Percentiles rank a stretch among this genome's conserved stretches.
Evolutionary conservation across 176 grass and related monocot species (phyloP).

Genomic region (Bothriochloa decipiens): DNA sequence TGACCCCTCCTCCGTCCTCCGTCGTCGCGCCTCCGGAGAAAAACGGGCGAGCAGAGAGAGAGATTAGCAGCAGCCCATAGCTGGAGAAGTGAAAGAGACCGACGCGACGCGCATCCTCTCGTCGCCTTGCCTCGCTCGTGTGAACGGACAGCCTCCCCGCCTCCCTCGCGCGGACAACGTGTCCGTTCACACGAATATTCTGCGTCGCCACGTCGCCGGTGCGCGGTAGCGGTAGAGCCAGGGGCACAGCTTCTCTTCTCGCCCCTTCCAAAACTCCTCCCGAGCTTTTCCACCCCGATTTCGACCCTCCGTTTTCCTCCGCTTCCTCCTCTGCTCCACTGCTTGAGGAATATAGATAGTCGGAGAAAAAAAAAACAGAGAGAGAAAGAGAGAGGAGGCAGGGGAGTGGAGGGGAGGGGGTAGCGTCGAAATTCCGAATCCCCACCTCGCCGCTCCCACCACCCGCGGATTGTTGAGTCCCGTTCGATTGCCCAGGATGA

Average conservation of each 20-base stretch:
- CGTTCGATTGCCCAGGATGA: constrained; percentile 48
- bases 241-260: not conserved
- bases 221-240: not conserved
- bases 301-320: constrained; percentile 22
- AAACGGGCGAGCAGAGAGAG: not conserved
- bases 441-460: constrained; percentile 14
- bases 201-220: not conserved
- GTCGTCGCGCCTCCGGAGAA: not conserved
- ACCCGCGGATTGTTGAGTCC: not conserved
- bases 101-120: too few relatives aligned
- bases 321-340: constrained; percentile 42
- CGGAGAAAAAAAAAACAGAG: too few relatives aligned
- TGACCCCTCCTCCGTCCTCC: not conserved
- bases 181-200: constrained; percentile 18
- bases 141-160: not conserved
- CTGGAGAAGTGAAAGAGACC: not conserved
- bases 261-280: not conserved
- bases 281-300: not conserved
- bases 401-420: not conserved
- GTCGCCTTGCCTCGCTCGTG: not conserved
- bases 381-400: not conserved
- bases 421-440: not conserved
- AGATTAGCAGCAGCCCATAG: not conserved
- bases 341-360: not conserved
- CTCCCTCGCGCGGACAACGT: not conserved